phyloP scores from a whole-genome alignment of 2,329 filamentous ascomycete species.

The Allantophomopsis cytisporea region DNA sequence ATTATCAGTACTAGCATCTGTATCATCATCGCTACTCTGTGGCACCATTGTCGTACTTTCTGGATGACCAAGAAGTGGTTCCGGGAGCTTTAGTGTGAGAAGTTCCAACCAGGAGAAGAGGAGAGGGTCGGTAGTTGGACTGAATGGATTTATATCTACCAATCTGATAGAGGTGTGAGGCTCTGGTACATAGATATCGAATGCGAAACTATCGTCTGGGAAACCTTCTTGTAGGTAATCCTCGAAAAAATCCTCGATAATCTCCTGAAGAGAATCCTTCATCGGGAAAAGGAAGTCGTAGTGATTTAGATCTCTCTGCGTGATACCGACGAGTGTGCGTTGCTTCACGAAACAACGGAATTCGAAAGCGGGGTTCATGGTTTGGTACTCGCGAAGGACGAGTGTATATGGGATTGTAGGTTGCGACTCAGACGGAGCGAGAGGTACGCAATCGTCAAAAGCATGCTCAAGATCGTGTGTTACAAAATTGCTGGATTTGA shows the following conservation, averaged over 20 bases:
- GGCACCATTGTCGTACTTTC: constrained; percentile 13
- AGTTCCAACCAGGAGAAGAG: constrained; percentile 87
- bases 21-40: constrained; percentile 21
- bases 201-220: constrained; percentile 70
- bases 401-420: constrained; percentile 34
- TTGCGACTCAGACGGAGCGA: constrained; percentile 9
- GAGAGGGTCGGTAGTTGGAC: constrained; percentile 73
- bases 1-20: constrained; percentile 31
- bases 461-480: constrained; percentile 90
- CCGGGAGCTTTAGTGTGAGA: constrained; percentile 52
- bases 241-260: constrained; percentile 67
- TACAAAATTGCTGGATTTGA: constrained; percentile 91
- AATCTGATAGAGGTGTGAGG: constrained; percentile 47
- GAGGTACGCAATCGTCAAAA: constrained; percentile 55
- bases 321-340: constrained; percentile 66
- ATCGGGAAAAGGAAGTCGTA: constrained; percentile 66
- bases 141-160: constrained; percentile 94
- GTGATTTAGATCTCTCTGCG: constrained; percentile 81
- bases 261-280: constrained; percentile 49
- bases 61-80: constrained; percentile 37
- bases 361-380: constrained; percentile 79
- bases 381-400: constrained; percentile 77
- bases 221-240: constrained; percentile 63
- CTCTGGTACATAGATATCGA: constrained; percentile 85
- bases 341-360: constrained; percentile 92